Percentiles rank a stretch among this genome's conserved stretches.
Conservation (phyloP, 352 stramenopile species). For the Phytophthora megakarya region DNA sequence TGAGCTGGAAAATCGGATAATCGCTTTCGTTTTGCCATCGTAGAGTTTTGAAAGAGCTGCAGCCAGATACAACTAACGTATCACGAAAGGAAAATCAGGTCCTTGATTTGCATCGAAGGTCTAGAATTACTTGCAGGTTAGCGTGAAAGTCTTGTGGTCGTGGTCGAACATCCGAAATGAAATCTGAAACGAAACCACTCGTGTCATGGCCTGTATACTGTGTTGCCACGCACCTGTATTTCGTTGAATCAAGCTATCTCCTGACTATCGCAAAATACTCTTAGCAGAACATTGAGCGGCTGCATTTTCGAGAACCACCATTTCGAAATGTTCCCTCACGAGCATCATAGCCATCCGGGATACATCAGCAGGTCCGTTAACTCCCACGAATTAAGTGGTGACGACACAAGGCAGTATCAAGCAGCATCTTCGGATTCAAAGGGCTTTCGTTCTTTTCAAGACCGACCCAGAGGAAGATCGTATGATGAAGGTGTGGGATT, state of each 20-base stretch:
- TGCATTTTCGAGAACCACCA: constrained; percentile 15
- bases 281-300: not conserved
- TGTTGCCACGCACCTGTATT: constrained; percentile 8
- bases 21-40: too few relatives aligned
- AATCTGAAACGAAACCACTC: constrained; percentile 19
- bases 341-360: constrained; percentile 7
- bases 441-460: not conserved
- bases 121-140: constrained; percentile 14
- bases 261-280: too few relatives aligned
- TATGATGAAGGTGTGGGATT: not conserved
- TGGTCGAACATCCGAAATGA: constrained; percentile 23
- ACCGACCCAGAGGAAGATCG: constrained; percentile 17
- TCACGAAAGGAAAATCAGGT: too few relatives aligned
- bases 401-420: not conserved
- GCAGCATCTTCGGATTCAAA: not conserved
- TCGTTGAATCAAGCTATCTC: constrained; percentile 27
- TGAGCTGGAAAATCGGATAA: too few relatives aligned
- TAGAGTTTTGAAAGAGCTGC: too few relatives aligned
- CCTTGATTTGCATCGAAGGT: not conserved
- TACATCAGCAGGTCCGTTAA: not conserved
- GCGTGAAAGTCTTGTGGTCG: constrained; percentile 15
- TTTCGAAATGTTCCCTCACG: constrained; percentile 27
- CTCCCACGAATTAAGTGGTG: not conserved
- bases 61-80: too few relatives aligned
- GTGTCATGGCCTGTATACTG: constrained; percentile 5